Conservation (phyloP, 2,329 filamentous ascomycete species). For the Trichothecium roseum region DNA sequence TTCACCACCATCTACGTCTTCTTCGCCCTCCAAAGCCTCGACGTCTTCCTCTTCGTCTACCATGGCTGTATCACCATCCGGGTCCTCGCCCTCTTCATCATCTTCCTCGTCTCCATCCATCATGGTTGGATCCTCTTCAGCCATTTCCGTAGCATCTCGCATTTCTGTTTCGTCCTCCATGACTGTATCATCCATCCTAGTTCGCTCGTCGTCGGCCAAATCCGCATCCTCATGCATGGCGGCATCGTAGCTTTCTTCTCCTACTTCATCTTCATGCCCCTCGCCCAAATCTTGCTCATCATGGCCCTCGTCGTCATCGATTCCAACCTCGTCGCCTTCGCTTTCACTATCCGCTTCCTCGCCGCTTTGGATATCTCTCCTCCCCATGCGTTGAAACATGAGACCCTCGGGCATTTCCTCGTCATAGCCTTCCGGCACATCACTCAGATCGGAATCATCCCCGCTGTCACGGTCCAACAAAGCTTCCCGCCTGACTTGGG, state of each 20-base stretch:
- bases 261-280: slow-evolving; percentile 7
- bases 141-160: slow-evolving; percentile 8
- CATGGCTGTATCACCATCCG: slow-evolving; percentile 12
- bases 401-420: slow-evolving; percentile 43
- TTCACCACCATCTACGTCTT: slow-evolving; percentile 7
- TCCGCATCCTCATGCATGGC: slow-evolving; percentile 1
- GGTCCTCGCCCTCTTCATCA: slow-evolving; percentile 11
- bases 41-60: slow-evolving; percentile 15
- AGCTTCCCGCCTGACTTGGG: slow-evolving; percentile 24
- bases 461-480: slow-evolving; percentile 28
- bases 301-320: slow-evolving; percentile 11
- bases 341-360: slow-evolving; percentile 25
- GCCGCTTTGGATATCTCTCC: slow-evolving; percentile 17
- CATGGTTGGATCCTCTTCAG: slow-evolving; percentile 8
- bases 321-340: slow-evolving; percentile 19
- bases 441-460: slow-evolving; percentile 60
- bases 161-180: slow-evolving; percentile 5
- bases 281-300: slow-evolving; percentile 8
- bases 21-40: slow-evolving; percentile 5
- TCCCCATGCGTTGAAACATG: slow-evolving; percentile 39
- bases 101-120: slow-evolving; percentile 9
- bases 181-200: slow-evolving; percentile 6
- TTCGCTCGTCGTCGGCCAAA: slow-evolving; percentile 3
- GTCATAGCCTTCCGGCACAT: slow-evolving; percentile 48
- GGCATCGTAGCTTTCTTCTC: slow-evolving; percentile 5